phyloP scores from a whole-genome alignment of 345 rosid species.

The Bruguiera gymnorhiza region DNA sequence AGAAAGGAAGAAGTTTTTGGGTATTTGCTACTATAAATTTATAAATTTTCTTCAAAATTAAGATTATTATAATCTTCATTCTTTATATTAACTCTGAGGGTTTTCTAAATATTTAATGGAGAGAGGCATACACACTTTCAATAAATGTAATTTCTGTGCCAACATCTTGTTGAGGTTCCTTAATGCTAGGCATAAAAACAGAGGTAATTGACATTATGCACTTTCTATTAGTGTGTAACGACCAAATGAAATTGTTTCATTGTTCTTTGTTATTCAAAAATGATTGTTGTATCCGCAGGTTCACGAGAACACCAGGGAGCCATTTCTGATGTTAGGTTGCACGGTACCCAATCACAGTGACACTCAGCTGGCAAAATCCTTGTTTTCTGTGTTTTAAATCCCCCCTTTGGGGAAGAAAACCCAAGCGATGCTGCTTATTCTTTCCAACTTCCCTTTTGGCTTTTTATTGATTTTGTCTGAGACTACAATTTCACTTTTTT shows the following conservation, averaged over 20 bases:
- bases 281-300: constrained; percentile 45
- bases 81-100: too few relatives aligned
- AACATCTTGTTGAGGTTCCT: constrained; percentile 59
- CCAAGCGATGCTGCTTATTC: too few relatives aligned
- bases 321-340: constrained; percentile 95
- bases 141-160: constrained; percentile 6
- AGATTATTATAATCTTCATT: background rate
- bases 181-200: constrained; percentile 86
- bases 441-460: too few relatives aligned
- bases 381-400: background rate
- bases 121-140: background rate
- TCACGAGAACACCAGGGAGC: constrained; percentile 68
- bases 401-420: too few relatives aligned
- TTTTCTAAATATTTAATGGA: too few relatives aligned
- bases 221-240: background rate
- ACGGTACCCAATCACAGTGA: constrained; percentile 96
- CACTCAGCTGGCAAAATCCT: constrained; percentile 67
- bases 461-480: too few relatives aligned
- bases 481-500: too few relatives aligned
- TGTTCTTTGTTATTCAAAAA: too few relatives aligned
- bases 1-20: constrained; percentile 83
- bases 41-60: background rate
- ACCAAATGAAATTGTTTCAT: background rate
- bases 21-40: constrained; percentile 29
- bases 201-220: constrained; percentile 39